Conservation (phyloP, 2,329 filamentous ascomycete genomes). For the Trichocomaceae sp. region DNA sequence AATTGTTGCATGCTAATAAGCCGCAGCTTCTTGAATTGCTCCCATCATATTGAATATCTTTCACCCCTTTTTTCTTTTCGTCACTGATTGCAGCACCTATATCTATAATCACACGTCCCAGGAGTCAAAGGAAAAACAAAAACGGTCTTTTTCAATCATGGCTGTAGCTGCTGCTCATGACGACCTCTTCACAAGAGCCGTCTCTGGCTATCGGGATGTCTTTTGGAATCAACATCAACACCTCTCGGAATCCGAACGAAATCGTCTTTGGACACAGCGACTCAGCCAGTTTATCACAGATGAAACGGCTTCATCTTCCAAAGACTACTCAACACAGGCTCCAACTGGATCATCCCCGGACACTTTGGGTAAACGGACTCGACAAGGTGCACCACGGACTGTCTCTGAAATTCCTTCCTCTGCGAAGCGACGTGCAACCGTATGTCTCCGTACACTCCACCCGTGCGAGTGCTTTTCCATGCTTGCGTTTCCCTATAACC, state of each 20-base stretch:
- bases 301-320: conserved; percentile 18
- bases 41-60: neutral
- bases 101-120: neutral
- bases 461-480: conserved; percentile 19
- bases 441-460: conserved; percentile 31
- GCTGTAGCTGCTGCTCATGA: conserved; percentile 32
- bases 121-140: conserved; percentile 11
- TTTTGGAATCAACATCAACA: conserved; percentile 38
- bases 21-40: neutral
- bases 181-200: conserved; percentile 35
- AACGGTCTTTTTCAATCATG: conserved; percentile 22
- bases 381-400: conserved; percentile 37
- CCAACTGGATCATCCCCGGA: conserved; percentile 20
- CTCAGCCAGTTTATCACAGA: conserved; percentile 34
- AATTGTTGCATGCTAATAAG: neutral
- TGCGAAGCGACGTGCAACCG: conserved; percentile 41
- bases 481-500: conserved; percentile 14
- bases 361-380: conserved; percentile 36
- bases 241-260: conserved; percentile 36
- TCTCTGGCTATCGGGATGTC: conserved; percentile 36
- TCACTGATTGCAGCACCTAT: conserved; percentile 27
- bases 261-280: conserved; percentile 35
- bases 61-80: conserved; percentile 8
- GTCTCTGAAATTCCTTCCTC: conserved; percentile 33
- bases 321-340: conserved; percentile 9